Evolutionary conservation across 805 yeast species (phyloP).

Genomic region (Monosporozyma servazzii): DNA sequence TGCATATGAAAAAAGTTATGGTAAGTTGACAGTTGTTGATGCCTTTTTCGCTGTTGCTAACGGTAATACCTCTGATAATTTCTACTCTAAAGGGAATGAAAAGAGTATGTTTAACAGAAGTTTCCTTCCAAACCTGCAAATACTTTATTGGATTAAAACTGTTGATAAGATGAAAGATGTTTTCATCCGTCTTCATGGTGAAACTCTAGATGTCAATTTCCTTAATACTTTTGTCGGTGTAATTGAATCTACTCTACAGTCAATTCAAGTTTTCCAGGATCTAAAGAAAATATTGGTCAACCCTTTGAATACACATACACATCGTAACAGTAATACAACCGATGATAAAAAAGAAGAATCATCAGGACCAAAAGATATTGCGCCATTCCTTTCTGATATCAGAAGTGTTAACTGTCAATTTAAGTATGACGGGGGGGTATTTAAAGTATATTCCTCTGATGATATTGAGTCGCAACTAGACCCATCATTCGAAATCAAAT

Average conservation of each 20-base stretch:
- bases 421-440: constrained; percentile 62
- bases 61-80: constrained; percentile 43
- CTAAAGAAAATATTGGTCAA: constrained; percentile 15
- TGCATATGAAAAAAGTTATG: constrained; percentile 49
- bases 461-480: constrained; percentile 33
- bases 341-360: constrained; percentile 2
- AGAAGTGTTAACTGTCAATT: constrained; percentile 42
- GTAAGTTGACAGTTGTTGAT: constrained; percentile 58
- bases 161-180: constrained; percentile 34
- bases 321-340: not conserved
- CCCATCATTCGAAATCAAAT: constrained; percentile 52
- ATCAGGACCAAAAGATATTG: constrained; percentile 4
- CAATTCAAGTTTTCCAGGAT: constrained; percentile 38
- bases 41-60: constrained; percentile 66
- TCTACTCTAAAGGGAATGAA: constrained; percentile 41
- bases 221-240: constrained; percentile 47
- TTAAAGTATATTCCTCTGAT: constrained; percentile 32
- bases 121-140: constrained; percentile 58
- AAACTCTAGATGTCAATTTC: constrained; percentile 56
- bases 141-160: constrained; percentile 29
- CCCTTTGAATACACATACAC: constrained; percentile 1
- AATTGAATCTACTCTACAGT: constrained; percentile 43
- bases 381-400: constrained; percentile 20
- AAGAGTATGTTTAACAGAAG: constrained; percentile 47
- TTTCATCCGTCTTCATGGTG: constrained; percentile 51